phyloP scores from a whole-genome alignment of 495 filamentous ascomycete genomes.

The Penicillium fimorum region DNA sequence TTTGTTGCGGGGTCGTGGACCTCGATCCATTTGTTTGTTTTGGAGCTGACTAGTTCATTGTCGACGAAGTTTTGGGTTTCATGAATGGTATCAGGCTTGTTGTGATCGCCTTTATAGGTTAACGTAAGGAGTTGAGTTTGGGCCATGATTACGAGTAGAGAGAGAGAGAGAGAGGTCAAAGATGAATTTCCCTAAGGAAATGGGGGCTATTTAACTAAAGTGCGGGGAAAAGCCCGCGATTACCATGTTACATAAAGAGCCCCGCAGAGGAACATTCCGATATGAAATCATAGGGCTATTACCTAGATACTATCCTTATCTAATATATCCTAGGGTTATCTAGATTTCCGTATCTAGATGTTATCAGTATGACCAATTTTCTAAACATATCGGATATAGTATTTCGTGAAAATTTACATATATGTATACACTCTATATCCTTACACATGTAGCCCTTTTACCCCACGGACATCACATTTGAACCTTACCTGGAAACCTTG shows the following conservation, averaged over 20 bases:
- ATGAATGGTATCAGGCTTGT: not conserved
- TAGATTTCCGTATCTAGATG: no score
- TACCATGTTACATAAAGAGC: not conserved
- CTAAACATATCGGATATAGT: no score
- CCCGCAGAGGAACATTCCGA: not conserved
- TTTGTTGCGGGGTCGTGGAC: constrained; percentile 95
- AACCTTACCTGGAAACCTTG: no score
- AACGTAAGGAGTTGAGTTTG: not conserved
- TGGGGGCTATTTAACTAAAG: not conserved
- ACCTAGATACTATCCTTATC: no score
- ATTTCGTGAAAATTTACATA: no score
- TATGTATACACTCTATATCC: no score
- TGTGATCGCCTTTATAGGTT: not conserved
- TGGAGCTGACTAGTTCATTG: constrained; percentile 82
- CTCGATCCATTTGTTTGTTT: constrained; percentile 81
- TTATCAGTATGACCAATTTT: no score
- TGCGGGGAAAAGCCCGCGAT: constrained; percentile 1
- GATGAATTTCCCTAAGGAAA: not conserved
- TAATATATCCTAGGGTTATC: no score
- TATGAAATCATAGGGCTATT: no score
- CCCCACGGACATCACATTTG: no score
- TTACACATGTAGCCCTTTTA: no score
- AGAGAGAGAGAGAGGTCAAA: not conserved
- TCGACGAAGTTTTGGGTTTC: constrained; percentile 70
- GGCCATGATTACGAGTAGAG: not conserved